Conservation (phyloP, 257 asterid genomes). For the Orobanche coerulescens region DNA sequence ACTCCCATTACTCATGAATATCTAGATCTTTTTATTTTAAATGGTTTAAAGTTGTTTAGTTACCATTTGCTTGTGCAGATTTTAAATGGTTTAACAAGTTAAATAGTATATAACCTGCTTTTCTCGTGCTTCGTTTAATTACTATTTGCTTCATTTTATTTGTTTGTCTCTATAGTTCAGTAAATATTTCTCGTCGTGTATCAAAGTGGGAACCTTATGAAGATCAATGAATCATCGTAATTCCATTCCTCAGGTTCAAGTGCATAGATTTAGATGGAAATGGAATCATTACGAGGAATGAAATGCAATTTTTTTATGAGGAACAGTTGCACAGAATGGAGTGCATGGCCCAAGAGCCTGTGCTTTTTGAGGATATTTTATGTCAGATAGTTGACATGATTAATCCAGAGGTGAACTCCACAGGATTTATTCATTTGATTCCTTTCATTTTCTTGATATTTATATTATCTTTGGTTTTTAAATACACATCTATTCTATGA, state of each 20-base stretch:
- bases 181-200: neutral
- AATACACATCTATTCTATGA: neutral
- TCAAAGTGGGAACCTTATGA: constrained; percentile 15
- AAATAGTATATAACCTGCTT: constrained; percentile 1
- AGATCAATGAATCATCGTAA: neutral
- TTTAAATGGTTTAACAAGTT: constrained; percentile 3
- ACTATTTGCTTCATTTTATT: neutral
- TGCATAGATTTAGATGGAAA: constrained; percentile 98
- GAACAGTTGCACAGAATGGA: constrained; percentile 99
- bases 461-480: too few relatives aligned
- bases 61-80: too few relatives aligned
- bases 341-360: constrained; percentile 99
- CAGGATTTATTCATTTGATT: constrained; percentile 14
- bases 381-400: constrained; percentile 99
- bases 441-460: neutral
- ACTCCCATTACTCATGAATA: neutral
- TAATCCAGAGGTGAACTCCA: constrained; percentile 65
- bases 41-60: too few relatives aligned
- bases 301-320: constrained; percentile 93
- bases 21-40: neutral
- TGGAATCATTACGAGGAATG: constrained; percentile 86
- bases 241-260: constrained; percentile 64
- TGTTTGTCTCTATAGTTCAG: neutral
- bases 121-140: neutral
- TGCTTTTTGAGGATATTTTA: constrained; percentile 94